Evolutionary conservation across 768 basidiomycete genomes (phyloP), one percentile per base, ranked within the genome.

Genomic region (Mycena epipterygia): DNA sequence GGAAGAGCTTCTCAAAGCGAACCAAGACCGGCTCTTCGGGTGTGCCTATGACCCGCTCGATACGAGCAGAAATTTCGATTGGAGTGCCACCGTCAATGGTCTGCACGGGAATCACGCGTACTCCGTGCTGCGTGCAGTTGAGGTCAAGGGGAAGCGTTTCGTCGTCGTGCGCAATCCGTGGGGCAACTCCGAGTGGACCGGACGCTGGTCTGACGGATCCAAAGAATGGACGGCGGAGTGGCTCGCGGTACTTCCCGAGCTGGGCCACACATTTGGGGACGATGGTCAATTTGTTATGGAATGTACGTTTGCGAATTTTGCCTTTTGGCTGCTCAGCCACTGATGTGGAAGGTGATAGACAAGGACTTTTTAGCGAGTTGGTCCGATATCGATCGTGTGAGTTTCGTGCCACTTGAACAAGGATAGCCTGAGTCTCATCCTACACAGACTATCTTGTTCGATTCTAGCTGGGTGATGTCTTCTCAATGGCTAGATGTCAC

Each of bases 201-300:
- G 88, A 5, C 78, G 83, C 0, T 89, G 88, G 88, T 84, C 84
- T 1, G 88, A 89, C 72, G 88, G 89, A 0, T 85, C 86, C 6
- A 88, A 88, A 67, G 88, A 89, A 73, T 90, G 89, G 89, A 87
- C 84, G 1, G 64, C 68, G 12, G 87, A 89, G 67, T 89, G 88
- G 88, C 68, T 88, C 0, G 79, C 79, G 27, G 76, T 81, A 4
- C 79, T 89, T 6, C 78, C 82, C 0, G 76, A 76, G 32, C 78
- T 90, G 0, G 81, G 78, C 5, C 88, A 89, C 75, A 64, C 76
- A 1, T 89, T 90, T 66, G 88, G 88, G 2, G 76, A 85, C 37
- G 85, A 87, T 65, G 89, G 89, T 1, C 81, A 87, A 61, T 90
- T 90, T 64, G 80, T 89, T 21, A 89, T 89, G 88, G 88, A 89